Evolutionary conservation across 305 asterid species (phyloP), one percentile per base, ranked within the genome.

Genomic region (Solanum hybrid): DNA sequence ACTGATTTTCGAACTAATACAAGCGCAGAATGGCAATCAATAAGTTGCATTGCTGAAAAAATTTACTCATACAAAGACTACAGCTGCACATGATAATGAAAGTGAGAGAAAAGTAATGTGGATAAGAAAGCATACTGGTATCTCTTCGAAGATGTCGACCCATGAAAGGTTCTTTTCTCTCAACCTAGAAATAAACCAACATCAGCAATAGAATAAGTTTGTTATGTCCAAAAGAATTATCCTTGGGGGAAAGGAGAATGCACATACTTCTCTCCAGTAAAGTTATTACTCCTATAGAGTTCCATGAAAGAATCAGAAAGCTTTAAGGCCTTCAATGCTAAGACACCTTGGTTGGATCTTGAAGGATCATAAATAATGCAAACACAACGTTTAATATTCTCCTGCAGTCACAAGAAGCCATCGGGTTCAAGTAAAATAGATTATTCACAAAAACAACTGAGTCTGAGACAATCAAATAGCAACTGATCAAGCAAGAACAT

Each of bases 291-390:
- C 89, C 96, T 95, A 88, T 97, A 92, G 72, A 97, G 98, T 88
- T 97, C 99, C 99, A 97, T 97, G 94, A 97, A 97, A 86, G 98
- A 92, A 94, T 97, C 99, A 76, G 99, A 96, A 88, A 97, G 99
- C 94, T 96, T 97, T 92, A 97, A 90, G 32, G 99, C 99, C 94
- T 95, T 96, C 94, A 97, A 90, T 79, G 99, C 99, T 84, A 96
- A 93, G 92, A 97, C 97, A 72, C 99, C 99, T 91, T 95, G 99
- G 92, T 92, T 95, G 91, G 99, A 93, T 92, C 97, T 95, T 85
- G 99, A 96, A 80, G 99, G 99, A 92, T 97, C 98, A 81, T 97
- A 97, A 60, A 97, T 95, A 79, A 97, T 95, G 93, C 99, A 95
- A 27, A 97, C 98, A 90, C 99, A 95, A 20, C 98, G 93, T 79